These are phyloP conservation scores for Tulasnella sp. DNA, from an alignment of 768 basidiomycete species.

Conservation along the genomic window DNA sequence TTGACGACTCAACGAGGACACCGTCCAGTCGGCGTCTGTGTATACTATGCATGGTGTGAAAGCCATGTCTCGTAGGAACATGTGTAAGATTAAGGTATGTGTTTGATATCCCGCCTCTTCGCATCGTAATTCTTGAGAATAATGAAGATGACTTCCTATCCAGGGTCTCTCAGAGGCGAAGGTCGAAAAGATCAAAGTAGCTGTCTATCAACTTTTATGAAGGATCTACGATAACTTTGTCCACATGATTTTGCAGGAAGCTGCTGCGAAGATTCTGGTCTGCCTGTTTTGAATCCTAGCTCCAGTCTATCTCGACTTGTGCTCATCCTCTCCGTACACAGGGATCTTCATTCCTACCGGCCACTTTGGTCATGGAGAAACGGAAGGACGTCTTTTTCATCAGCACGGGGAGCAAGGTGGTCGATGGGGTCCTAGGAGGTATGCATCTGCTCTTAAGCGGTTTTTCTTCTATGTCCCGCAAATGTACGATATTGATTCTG, in stretches of 20 bases:
- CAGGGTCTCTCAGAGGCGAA: slow-evolving; percentile 96
- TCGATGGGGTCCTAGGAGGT: slow-evolving; percentile 85
- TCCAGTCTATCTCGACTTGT: background rate
- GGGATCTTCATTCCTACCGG: slow-evolving; percentile 89
- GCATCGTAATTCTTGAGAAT: background rate
- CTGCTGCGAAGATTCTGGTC: slow-evolving; percentile 77
- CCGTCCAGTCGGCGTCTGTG: slow-evolving; percentile 55
- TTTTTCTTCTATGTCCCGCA: too few relatives aligned
- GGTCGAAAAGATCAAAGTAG: slow-evolving; percentile 90
- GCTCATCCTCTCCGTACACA: slow-evolving; percentile 24
- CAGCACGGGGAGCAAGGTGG: slow-evolving; percentile 87
- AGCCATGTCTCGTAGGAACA: slow-evolving; percentile 81
- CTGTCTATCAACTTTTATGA: slow-evolving; percentile 3
- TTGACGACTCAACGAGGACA: slow-evolving; percentile 10
- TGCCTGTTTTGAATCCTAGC: slow-evolving; percentile 15
- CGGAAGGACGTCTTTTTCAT: slow-evolving; percentile 69
- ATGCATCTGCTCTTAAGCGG: slow-evolving; percentile 20
- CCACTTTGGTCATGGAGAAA: slow-evolving; percentile 80
- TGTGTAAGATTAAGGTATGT: slow-evolving; percentile 84
- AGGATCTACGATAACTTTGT: background rate
- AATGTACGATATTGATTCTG: too few relatives aligned
- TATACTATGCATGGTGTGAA: slow-evolving; percentile 79
- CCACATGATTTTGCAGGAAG: slow-evolving; percentile 45
- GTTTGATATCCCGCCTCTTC: background rate
- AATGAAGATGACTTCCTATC: background rate